phyloP scores from a whole-genome alignment of 2,329 filamentous ascomycete genomes.

The Beauveria australis region DNA sequence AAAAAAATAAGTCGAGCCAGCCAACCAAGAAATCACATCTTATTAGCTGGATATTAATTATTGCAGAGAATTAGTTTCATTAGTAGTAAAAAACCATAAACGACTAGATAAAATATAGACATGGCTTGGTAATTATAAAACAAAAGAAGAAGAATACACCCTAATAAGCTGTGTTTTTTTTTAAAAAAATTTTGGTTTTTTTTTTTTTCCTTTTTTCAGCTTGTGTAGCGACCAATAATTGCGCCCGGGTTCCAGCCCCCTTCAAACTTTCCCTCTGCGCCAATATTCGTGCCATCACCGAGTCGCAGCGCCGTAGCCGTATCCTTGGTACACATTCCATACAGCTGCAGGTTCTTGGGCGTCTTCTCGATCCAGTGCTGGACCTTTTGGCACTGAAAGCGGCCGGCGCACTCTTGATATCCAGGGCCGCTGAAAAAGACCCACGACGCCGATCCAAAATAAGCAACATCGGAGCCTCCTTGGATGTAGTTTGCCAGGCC shows the following conservation, averaged over 20 bases:
- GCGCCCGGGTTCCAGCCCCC: constrained; percentile 8
- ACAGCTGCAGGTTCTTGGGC: constrained; percentile 31
- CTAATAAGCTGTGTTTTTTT: too few relatives aligned
- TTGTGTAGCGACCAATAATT: constrained; percentile 2
- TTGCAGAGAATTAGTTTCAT: too few relatives aligned
- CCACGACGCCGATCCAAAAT: constrained; percentile 33
- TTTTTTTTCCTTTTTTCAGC: background rate
- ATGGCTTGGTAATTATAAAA: constrained; percentile 7
- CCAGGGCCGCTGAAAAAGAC: constrained; percentile 14
- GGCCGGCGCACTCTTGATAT: constrained; percentile 27
- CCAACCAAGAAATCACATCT: too few relatives aligned
- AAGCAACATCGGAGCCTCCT: constrained; percentile 32
- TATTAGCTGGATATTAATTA: too few relatives aligned
- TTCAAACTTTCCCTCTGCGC: constrained; percentile 22
- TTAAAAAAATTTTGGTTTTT: too few relatives aligned
- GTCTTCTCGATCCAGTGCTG: constrained; percentile 33
- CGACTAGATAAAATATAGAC: background rate
- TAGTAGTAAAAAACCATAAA: too few relatives aligned
- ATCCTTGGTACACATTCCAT: constrained; percentile 34
- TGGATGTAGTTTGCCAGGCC: constrained; percentile 33
- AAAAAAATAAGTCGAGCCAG: too few relatives aligned
- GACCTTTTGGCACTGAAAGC: constrained; percentile 23
- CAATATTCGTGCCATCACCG: constrained; percentile 26
- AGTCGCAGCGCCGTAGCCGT: constrained; percentile 26
- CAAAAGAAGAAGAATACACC: background rate